A percentile compares a stretch with the other conserved stretches of the same genome.
Conservation (phyloP, 192 early-diverging fungal genomes). For the Radiomyces spectabilis region DNA sequence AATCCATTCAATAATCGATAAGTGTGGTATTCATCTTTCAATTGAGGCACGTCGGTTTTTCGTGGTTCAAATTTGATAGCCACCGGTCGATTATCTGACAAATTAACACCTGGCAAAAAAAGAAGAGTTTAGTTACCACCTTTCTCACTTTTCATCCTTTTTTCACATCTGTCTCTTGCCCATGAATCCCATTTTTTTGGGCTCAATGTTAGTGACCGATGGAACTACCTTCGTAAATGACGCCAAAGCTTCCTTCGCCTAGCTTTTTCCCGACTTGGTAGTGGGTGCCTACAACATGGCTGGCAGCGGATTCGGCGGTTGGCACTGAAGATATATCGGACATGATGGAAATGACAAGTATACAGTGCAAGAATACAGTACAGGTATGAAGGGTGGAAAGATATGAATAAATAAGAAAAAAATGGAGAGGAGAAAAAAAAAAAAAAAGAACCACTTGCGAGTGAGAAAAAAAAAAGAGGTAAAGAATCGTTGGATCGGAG, state of each 20-base stretch:
- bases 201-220: no score
- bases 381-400: no score
- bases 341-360: no score
- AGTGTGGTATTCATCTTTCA: constrained; percentile 91
- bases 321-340: constrained; percentile 3
- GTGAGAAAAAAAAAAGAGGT: constrained; percentile 7
- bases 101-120: constrained; percentile 58
- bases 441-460: not conserved
- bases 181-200: no score
- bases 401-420: no score
- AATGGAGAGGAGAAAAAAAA: no score
- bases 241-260: constrained; percentile 48
- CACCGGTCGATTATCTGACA: constrained; percentile 84
- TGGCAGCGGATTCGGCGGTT: constrained; percentile 4
- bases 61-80: constrained; percentile 97
- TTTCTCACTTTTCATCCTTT: no score
- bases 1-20: constrained; percentile 84
- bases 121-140: not conserved
- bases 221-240: constrained; percentile 48
- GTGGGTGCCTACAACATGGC: constrained; percentile 37
- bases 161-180: no score
- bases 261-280: constrained; percentile 43
- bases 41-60: constrained; percentile 95
- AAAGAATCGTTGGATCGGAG: no score
- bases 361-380: no score